Evolutionary conservation across 208 protist species (phyloP).

Genomic region (Naegleria gruberi): DNA sequence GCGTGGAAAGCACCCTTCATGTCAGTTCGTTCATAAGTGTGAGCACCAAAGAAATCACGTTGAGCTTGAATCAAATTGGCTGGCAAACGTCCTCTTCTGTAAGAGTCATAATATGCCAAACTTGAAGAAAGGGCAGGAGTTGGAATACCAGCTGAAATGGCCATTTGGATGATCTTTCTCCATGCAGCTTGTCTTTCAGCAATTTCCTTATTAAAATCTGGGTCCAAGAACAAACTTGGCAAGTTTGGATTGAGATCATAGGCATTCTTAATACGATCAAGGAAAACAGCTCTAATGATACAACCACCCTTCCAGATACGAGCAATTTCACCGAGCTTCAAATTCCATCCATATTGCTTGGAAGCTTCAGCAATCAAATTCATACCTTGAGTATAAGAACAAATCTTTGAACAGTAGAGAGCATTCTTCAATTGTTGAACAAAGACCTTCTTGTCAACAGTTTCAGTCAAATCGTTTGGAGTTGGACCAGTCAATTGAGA

Average conservation of each 20-base stretch:
- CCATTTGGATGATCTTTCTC: constrained; percentile 44
- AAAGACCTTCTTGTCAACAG: constrained; percentile 39
- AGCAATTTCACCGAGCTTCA: constrained; percentile 62
- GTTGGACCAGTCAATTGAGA: constrained; percentile 33
- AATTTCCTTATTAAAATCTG: constrained; percentile 54
- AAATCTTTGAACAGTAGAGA: constrained; percentile 62
- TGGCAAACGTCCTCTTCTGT: constrained; percentile 48
- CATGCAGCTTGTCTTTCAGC: constrained; percentile 38
- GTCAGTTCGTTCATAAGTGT: constrained; percentile 72
- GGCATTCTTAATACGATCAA: constrained; percentile 61
- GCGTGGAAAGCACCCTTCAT: constrained; percentile 49
- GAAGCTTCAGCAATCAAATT: constrained; percentile 49
- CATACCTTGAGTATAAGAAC: constrained; percentile 74
- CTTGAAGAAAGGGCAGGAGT: constrained; percentile 54
- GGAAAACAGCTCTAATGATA: constrained; percentile 75
- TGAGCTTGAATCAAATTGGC: constrained; percentile 73
- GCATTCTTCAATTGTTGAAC: constrained; percentile 54
- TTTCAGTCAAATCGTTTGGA: neutral
- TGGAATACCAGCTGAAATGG: constrained; percentile 52
- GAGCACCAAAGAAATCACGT: constrained; percentile 81
- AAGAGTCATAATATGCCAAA: constrained; percentile 68
- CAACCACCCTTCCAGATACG: constrained; percentile 79
- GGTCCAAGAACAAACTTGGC: constrained; percentile 53
- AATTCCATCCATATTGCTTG: constrained; percentile 46
- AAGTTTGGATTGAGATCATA: constrained; percentile 53